Percentiles rank a stretch among this genome's conserved stretches.
phyloP scores from a whole-genome alignment of 2,329 filamentous ascomycete genomes.

The Chaetomiaceae sp. region DNA sequence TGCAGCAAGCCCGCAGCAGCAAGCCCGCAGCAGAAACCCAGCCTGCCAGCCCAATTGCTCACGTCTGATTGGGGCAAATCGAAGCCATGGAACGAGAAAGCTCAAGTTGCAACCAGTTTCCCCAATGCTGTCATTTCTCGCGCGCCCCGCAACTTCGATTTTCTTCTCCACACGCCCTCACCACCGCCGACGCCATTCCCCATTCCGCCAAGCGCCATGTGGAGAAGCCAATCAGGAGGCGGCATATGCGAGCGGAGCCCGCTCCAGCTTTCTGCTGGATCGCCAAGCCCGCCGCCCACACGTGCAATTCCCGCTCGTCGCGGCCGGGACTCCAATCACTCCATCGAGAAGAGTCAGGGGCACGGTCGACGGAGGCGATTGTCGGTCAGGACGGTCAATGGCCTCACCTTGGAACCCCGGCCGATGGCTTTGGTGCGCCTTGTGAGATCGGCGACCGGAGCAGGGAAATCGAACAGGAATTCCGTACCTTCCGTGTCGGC shows the following conservation, averaged over 20 bases:
- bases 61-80: not conserved
- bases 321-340: constrained; percentile 1
- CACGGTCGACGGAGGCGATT: not conserved
- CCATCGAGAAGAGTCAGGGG: constrained; percentile 7
- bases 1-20: not conserved
- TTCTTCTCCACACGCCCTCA: not conserved
- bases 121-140: constrained; percentile 7
- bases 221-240: constrained; percentile 19
- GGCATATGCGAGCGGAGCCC: not conserved
- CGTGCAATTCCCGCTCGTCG: constrained; percentile 11
- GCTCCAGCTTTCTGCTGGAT: constrained; percentile 1
- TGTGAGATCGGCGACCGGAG: not conserved
- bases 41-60: not conserved
- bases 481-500: not conserved
- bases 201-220: constrained; percentile 14
- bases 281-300: constrained; percentile 14
- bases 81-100: too few relatives aligned
- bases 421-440: not conserved
- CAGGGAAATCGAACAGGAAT: constrained; percentile 3
- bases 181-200: not conserved
- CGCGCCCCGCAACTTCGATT: not conserved
- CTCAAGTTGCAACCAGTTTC: not conserved
- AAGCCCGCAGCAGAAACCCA: not conserved
- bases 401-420: constrained; percentile 5
- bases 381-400: constrained; percentile 8